Conservation (phyloP, 176 grass and related monocot genomes). For the Calamus simplicifolius region DNA sequence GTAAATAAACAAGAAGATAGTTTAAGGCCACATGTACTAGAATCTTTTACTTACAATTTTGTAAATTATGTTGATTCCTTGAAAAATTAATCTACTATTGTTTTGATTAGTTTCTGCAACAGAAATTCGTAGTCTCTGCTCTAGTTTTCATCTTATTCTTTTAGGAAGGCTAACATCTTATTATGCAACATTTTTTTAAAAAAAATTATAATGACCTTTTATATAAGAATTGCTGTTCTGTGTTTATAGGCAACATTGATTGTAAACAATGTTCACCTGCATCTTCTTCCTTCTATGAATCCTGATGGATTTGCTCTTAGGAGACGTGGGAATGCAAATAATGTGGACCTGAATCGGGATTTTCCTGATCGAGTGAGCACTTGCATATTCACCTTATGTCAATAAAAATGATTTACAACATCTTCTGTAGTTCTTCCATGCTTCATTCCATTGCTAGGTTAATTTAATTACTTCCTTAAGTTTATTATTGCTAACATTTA, state of each 20-base stretch:
- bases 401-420: not conserved
- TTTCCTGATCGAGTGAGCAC: conserved; percentile 85
- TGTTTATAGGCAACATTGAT: conserved; percentile 75
- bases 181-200: no score
- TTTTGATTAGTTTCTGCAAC: no score
- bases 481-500: conserved; percentile 13
- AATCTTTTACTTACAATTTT: no score
- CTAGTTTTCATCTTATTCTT: no score
- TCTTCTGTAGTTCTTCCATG: no score
- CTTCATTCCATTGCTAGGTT: not conserved
- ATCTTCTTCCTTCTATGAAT: conserved; percentile 93
- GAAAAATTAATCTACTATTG: no score
- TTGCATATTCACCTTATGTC: not conserved
- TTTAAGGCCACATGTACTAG: no score
- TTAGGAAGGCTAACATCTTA: no score
- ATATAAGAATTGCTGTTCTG: not conserved
- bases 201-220: no score
- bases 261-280: conserved; percentile 81
- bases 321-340: conserved; percentile 90
- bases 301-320: conserved; percentile 95
- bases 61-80: no score
- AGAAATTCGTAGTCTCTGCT: no score
- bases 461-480: conserved; percentile 9
- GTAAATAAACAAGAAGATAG: no score
- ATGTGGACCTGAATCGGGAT: conserved; percentile 83